phyloP scores from a whole-genome alignment of 2,329 filamentous ascomycete genomes.

The Fusarium sarcochroum region DNA sequence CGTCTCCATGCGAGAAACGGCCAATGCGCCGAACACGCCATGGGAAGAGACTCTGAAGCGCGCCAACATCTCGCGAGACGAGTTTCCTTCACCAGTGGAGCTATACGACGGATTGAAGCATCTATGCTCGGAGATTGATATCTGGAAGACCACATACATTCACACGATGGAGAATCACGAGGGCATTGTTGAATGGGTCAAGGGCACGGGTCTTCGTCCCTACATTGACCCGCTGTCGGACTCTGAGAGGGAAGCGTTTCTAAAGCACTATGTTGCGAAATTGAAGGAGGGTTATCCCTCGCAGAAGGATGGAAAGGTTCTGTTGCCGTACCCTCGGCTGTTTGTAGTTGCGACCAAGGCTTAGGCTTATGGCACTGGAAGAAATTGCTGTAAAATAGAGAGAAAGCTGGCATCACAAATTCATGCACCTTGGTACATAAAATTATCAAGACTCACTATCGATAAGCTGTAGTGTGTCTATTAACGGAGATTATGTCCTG shows the following conservation, averaged over 20 bases:
- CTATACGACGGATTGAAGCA: constrained; percentile 65
- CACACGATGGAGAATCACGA: constrained; percentile 64
- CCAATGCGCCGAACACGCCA: constrained; percentile 54
- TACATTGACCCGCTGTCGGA: constrained; percentile 64
- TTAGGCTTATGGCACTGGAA: background rate
- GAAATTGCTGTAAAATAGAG: accelerated
- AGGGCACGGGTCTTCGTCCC: constrained; percentile 68
- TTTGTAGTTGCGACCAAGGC: constrained; percentile 64
- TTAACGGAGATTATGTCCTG: background rate
- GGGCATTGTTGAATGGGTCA: constrained; percentile 72
- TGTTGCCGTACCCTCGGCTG: constrained; percentile 68
- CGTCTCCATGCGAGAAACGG: constrained; percentile 59
- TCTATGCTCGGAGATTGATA: constrained; percentile 59
- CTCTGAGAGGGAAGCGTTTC: constrained; percentile 59
- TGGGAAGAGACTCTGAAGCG: constrained; percentile 53
- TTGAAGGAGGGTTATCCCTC: constrained; percentile 60
- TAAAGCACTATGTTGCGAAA: constrained; percentile 61
- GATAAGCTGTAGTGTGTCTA: too few relatives aligned
- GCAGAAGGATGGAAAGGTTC: constrained; percentile 65
- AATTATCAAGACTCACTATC: too few relatives aligned
- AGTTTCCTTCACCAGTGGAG: constrained; percentile 61
- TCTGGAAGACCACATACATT: constrained; percentile 69
- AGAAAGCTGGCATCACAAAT: background rate
- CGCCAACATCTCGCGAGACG: constrained; percentile 59
- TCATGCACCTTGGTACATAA: too few relatives aligned